These are phyloP conservation scores for Dothidotthia symphoricarpi DNA, from an alignment of 2,329 filamentous ascomycete genomes.

Conservation along the genomic window DNA sequence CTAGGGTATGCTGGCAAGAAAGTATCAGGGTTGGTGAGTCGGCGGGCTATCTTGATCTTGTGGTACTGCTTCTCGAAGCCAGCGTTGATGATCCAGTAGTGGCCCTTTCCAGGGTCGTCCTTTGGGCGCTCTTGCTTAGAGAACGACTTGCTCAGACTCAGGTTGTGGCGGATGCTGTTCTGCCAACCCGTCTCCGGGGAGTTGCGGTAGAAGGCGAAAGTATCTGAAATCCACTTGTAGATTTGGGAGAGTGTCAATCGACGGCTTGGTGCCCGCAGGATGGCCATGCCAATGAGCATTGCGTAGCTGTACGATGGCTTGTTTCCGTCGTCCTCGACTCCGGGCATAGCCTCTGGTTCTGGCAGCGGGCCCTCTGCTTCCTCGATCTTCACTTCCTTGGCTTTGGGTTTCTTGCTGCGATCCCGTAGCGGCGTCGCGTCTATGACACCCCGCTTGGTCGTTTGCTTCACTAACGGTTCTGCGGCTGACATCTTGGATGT, in stretches of 20 bases:
- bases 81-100: conserved; percentile 93
- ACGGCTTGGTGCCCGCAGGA: conserved; percentile 78
- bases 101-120: conserved; percentile 94
- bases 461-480: conserved; percentile 30
- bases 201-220: conserved; percentile 78
- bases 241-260: conserved; percentile 90
- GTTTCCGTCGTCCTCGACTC: conserved; percentile 76
- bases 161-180: conserved; percentile 97
- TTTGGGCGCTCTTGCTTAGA: conserved; percentile 94
- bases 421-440: conserved; percentile 74
- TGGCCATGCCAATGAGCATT: conserved; percentile 93
- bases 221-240: conserved; percentile 99
- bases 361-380: conserved; percentile 57
- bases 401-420: conserved; percentile 67
- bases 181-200: conserved; percentile 89
- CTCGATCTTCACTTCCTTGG: conserved; percentile 50
- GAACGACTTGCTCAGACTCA: conserved; percentile 95
- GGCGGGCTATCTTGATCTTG: conserved; percentile 73
- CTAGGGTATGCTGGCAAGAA: conserved; percentile 34
- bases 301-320: conserved; percentile 95
- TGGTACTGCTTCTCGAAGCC: conserved; percentile 87
- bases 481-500: conserved; percentile 23
- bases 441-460: conserved; percentile 61
- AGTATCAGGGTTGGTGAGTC: conserved; percentile 48
- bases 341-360: conserved; percentile 74